phyloP scores from a whole-genome alignment of 805 yeast genomes.

The Myxozyma sirexii region DNA sequence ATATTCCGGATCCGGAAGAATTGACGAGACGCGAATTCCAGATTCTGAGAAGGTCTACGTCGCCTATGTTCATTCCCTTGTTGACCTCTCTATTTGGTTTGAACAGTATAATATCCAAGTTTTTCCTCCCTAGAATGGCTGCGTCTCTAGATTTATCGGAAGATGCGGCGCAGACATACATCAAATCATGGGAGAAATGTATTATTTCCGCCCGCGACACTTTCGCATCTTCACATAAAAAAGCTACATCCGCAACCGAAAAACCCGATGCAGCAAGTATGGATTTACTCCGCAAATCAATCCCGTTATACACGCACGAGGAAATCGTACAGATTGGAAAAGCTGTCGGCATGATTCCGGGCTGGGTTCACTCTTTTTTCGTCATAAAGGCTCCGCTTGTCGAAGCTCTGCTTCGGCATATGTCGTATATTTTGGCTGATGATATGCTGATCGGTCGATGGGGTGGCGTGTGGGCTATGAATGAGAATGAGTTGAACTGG shows the following conservation, averaged over 20 bases:
- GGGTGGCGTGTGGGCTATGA: conserved; percentile 53
- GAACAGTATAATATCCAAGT: not conserved
- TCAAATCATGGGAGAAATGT: conserved; percentile 4
- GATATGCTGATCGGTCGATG: conserved; percentile 49
- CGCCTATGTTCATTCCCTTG: conserved; percentile 1
- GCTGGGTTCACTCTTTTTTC: conserved; percentile 35
- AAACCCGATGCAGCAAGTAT: not conserved
- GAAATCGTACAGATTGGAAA: conserved; percentile 32
- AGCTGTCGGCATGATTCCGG: conserved; percentile 33
- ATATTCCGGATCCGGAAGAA: conserved; percentile 45
- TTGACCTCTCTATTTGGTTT: conserved; percentile 3
- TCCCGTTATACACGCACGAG: conserved; percentile 1
- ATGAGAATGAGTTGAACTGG: conserved; percentile 50
- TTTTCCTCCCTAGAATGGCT: conserved; percentile 1
- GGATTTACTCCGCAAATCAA: conserved; percentile 3
- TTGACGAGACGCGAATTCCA: conserved; percentile 53
- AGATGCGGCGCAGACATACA: not conserved
- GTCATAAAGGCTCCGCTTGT: conserved; percentile 48
- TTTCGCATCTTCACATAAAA: not conserved
- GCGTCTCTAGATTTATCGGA: conserved; percentile 8
- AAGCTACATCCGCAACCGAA: not conserved
- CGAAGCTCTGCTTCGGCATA: conserved; percentile 46
- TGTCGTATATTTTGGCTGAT: conserved; percentile 55
- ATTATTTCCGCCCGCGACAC: conserved; percentile 3
- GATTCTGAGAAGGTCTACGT: conserved; percentile 52